Conservation (phyloP, 345 rosid species). For the Eucalyptus urophylla region DNA sequence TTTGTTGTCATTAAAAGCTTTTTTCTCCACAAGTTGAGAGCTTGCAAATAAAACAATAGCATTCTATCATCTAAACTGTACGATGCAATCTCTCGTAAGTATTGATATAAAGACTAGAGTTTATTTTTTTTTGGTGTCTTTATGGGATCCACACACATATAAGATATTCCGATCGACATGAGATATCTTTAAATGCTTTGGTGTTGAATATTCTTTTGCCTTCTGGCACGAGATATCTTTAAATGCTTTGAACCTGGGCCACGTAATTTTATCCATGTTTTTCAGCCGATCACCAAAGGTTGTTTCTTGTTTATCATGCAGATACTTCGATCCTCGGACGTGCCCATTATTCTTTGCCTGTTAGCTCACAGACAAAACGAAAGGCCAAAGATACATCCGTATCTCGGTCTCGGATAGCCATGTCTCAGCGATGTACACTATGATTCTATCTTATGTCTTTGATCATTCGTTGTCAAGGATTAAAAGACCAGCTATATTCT, state of each 20-base stretch:
- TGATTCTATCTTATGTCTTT: neutral
- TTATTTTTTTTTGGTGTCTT: neutral
- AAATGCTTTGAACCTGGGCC: neutral
- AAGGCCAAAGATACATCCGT: neutral
- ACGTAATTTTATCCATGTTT: neutral
- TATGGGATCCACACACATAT: neutral
- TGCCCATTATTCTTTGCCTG: neutral
- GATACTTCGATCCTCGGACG: neutral
- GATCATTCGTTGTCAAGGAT: neutral
- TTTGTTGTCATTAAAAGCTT: neutral
- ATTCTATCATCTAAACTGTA: neutral
- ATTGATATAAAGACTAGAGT: neutral
- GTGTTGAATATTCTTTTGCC: neutral
- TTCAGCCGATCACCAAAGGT: neutral
- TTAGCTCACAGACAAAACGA: neutral
- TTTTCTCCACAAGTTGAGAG: neutral
- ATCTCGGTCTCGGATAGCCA: neutral
- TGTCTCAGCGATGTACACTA: neutral
- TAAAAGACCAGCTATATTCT: neutral
- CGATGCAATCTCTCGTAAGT: neutral
- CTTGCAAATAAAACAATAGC: neutral
- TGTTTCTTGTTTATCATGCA: neutral
- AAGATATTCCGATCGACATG: neutral
- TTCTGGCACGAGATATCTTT: neutral
- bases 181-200: neutral